phyloP scores from a whole-genome alignment of 73 alveolate genomes.

The Paramecium primaurelia region DNA sequence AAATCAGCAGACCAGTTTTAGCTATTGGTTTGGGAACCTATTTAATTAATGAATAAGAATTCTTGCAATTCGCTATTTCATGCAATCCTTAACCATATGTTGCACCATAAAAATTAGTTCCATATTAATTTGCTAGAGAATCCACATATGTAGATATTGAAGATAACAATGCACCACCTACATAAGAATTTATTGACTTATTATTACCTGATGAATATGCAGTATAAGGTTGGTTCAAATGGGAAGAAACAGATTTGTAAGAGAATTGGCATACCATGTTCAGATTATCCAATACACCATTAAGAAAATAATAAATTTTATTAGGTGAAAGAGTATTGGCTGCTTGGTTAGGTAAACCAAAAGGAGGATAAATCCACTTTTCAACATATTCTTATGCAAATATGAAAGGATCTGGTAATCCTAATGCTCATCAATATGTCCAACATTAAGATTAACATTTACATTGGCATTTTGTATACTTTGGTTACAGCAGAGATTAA shows the following conservation, averaged over 20 bases:
- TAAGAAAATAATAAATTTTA: conserved; percentile 5
- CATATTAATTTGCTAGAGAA: background rate
- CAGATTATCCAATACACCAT: background rate
- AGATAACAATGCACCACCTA: conserved; percentile 2
- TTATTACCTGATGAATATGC: conserved; percentile 22
- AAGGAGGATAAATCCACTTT: conserved; percentile 22
- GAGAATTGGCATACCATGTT: conserved; percentile 24
- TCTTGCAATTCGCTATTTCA: background rate
- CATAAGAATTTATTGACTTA: background rate
- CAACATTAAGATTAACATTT: background rate
- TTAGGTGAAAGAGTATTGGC: conserved; percentile 38
- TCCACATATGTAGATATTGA: background rate
- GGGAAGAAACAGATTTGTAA: background rate
- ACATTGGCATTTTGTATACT: conserved; percentile 37
- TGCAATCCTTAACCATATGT: conserved; percentile 36
- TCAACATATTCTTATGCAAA: conserved; percentile 34
- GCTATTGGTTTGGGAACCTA: conserved; percentile 23
- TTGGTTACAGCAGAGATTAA: conserved; percentile 19
- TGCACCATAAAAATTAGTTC: background rate
- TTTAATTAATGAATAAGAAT: background rate
- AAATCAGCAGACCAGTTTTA: conserved; percentile 28
- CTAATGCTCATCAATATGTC: background rate
- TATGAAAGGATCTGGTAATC: conserved; percentile 44
- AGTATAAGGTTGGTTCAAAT: conserved; percentile 43
- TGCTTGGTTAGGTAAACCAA: conserved; percentile 44